A percentile compares a stretch with the other conserved stretches of the same genome.
Evolutionary conservation across 805 yeast species (phyloP).

Genomic region (Saturnispora diversa): DNA sequence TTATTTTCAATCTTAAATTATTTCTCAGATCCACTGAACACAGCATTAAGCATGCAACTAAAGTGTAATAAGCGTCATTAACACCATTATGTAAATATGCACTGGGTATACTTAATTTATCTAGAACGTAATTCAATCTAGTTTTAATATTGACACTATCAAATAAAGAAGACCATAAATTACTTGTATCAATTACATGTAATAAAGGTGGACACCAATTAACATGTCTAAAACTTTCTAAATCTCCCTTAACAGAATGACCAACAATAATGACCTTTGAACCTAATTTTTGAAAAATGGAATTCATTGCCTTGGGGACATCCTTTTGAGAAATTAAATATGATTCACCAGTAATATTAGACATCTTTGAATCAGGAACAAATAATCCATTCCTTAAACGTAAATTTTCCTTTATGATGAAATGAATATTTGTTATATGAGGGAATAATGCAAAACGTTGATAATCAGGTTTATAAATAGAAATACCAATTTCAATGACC

Average conservation of each 20-base stretch:
- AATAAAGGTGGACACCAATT: constrained; percentile 15
- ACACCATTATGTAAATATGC: constrained; percentile 28
- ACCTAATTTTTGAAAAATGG: constrained; percentile 15
- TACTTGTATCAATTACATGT: constrained; percentile 26
- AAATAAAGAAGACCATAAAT: constrained; percentile 22
- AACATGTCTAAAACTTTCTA: constrained; percentile 17
- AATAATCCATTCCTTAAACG: constrained; percentile 18
- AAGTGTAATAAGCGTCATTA: constrained; percentile 28
- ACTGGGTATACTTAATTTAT: constrained; percentile 24
- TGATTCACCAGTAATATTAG: constrained; percentile 26
- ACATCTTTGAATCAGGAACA: constrained; percentile 25
- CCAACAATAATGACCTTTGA: constrained; percentile 23
- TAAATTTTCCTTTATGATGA: constrained; percentile 21
- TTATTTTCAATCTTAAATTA: constrained; percentile 12
- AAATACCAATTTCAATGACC: constrained; percentile 27
- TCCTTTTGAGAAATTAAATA: constrained; percentile 15
- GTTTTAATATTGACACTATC: constrained; percentile 13
- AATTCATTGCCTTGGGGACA: constrained; percentile 15
- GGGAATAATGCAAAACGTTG: constrained; percentile 27
- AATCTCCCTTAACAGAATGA: constrained; percentile 25
- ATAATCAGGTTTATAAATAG: constrained; percentile 26
- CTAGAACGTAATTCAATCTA: constrained; percentile 22
- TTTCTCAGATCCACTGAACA: constrained; percentile 23
- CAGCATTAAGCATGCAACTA: constrained; percentile 23
- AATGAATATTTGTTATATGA: constrained; percentile 25